These are phyloP conservation scores for Aegilops umbellulata DNA, from an alignment of 176 grass and related monocot species.

Conservation along the genomic window DNA sequence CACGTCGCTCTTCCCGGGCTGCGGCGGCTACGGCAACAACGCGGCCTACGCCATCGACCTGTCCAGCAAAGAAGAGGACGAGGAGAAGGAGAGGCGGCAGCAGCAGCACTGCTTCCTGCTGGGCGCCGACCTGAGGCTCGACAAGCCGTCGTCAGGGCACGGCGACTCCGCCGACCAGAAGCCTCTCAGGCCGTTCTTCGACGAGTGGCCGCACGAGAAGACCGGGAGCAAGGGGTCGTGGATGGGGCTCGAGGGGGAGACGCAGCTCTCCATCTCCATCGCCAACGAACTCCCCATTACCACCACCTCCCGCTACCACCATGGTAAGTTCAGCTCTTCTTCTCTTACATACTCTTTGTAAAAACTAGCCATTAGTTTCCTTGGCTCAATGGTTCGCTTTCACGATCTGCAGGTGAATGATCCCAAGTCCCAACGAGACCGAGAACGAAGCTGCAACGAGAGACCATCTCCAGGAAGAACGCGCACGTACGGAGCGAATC, in stretches of 20 bases:
- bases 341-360: background rate
- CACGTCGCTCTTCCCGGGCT: conserved; percentile 23
- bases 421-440: background rate
- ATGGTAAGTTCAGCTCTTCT: background rate
- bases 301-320: conserved; percentile 48
- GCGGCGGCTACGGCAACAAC: conserved; percentile 36
- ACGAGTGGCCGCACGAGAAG: conserved; percentile 83
- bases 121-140: conserved; percentile 69
- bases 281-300: conserved; percentile 50
- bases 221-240: conserved; percentile 45
- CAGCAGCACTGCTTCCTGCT: conserved; percentile 94
- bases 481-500: background rate
- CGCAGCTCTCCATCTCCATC: conserved; percentile 67
- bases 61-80: conserved; percentile 17
- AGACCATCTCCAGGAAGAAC: background rate
- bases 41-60: conserved; percentile 25
- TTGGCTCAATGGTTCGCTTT: background rate
- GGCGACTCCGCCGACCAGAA: conserved; percentile 29
- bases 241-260: conserved; percentile 69
- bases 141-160: conserved; percentile 36
- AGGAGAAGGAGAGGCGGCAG: conserved; percentile 45
- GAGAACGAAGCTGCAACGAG: background rate
- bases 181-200: conserved; percentile 81
- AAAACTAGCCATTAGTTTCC: background rate
- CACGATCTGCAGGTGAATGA: conserved; percentile 36